These are phyloP conservation scores for Oryza nivara DNA, from an alignment of 176 grass and related monocot genomes.

Conservation along the genomic window DNA sequence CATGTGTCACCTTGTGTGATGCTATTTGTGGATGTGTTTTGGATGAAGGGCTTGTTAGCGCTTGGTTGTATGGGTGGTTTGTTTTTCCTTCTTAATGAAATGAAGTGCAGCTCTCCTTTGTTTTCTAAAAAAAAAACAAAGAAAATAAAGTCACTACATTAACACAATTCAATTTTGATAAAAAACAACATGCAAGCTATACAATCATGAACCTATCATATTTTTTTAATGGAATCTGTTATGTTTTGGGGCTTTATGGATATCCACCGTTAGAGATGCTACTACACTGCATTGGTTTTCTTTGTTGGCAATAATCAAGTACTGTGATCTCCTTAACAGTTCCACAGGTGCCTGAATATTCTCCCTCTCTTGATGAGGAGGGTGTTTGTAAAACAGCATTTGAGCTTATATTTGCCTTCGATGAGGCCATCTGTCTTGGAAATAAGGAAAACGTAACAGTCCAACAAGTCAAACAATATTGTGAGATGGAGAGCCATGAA, in stretches of 20 bases:
- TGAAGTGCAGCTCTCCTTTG: too few species aligned
- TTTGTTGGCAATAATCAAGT: slow-evolving; percentile 10
- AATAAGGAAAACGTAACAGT: slow-evolving; percentile 86
- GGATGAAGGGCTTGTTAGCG: too few species aligned
- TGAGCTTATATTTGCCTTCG: slow-evolving; percentile 92
- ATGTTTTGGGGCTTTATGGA: slow-evolving; percentile 4
- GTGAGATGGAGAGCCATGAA: slow-evolving; percentile 90
- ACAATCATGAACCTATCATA: not conserved
- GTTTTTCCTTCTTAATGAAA: too few species aligned
- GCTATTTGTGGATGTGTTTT: too few species aligned
- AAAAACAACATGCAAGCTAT: not conserved
- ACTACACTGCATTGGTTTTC: not conserved
- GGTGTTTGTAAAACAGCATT: slow-evolving; percentile 66
- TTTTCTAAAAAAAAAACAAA: not conserved
- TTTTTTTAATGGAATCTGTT: not conserved
- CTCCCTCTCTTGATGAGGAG: slow-evolving; percentile 79
- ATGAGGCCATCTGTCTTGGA: slow-evolving; percentile 83
- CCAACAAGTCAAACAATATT: slow-evolving; percentile 91
- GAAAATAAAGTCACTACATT: not conserved
- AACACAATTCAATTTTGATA: not conserved
- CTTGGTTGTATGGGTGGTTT: too few species aligned
- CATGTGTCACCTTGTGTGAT: too few species aligned
- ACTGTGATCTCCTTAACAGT: slow-evolving; percentile 50
- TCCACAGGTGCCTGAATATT: slow-evolving; percentile 80
- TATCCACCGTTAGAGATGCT: slow-evolving; percentile 7